These are phyloP conservation scores for Sarocladium kiliense DNA, from an alignment of 2,329 filamentous ascomycete species.

Conservation along the genomic window DNA sequence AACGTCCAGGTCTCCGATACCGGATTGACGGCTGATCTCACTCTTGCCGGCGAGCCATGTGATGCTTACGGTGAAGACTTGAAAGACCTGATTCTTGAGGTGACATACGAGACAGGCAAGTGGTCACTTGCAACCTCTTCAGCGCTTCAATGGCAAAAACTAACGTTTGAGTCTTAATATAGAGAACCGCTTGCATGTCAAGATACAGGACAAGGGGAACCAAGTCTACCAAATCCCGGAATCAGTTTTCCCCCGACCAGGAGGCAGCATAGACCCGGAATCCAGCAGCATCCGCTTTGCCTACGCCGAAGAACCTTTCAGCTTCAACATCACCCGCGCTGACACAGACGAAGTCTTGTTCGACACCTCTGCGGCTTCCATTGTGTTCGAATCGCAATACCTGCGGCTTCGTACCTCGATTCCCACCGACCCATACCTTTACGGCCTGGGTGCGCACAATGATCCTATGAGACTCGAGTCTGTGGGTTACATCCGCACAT, in stretches of 20 bases:
- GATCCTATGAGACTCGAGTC: conserved; percentile 66
- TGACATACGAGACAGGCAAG: conserved; percentile 35
- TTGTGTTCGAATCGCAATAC: conserved; percentile 77
- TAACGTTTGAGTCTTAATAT: too few species aligned
- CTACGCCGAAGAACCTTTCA: conserved; percentile 51
- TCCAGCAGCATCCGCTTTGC: conserved; percentile 42
- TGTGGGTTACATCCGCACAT: conserved; percentile 55
- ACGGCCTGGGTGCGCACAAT: conserved; percentile 74
- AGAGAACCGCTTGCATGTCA: conserved; percentile 68
- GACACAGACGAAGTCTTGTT: conserved; percentile 52
- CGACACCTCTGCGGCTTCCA: conserved; percentile 58
- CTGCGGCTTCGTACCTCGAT: conserved; percentile 66
- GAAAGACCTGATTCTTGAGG: conserved; percentile 57
- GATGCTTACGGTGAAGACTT: conserved; percentile 77
- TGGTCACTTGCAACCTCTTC: conserved; percentile 51
- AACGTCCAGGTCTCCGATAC: conserved; percentile 48
- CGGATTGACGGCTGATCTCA: conserved; percentile 64
- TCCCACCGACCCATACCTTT: conserved; percentile 64
- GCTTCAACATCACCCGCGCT: conserved; percentile 52
- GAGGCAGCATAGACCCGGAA: conserved; percentile 14
- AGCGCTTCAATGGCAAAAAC: too few species aligned
- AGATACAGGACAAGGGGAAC: conserved; percentile 65
- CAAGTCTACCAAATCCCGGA: conserved; percentile 72
- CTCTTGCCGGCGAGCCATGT: conserved; percentile 64
- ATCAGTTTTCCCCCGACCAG: conserved; percentile 55